Evolutionary conservation across 2,329 filamentous ascomycete species (phyloP), one percentile per base, ranked within the genome.

Genomic region (Leptographium radiaticola): DNA sequence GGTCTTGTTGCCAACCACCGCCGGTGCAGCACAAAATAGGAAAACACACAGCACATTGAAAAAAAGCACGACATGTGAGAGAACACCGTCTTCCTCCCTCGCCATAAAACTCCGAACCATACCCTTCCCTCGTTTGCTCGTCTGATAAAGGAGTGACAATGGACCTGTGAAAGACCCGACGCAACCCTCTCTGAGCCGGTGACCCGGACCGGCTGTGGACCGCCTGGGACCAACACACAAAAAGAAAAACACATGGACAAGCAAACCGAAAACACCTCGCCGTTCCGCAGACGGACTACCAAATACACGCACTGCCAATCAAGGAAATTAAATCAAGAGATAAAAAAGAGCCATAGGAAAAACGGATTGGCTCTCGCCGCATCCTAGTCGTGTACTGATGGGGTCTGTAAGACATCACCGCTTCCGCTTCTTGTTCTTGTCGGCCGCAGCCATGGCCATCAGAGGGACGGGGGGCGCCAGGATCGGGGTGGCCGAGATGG

Each of bases 361-460:
- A 20, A 20, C 18, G 9, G 7, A 9, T 4, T 20, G n/a, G 40
- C 2, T 40, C 38, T 40, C 38, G 38, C 15, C 31, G 18, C 30
- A 25, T 31, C 43, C 15, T 25, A 20, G 18, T 12, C 20, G 15
- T 45, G 20, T 45, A 13, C 9, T 30, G 15, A 33, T 34, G 44
- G 25, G 30, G 10, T 25, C 25, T 16, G 30, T 8, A 25, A 30
- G 12, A n/a, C 4, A 42, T 56, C 43, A 81, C 69, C 79, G 71
- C 71, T 81, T 82, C 56, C 79, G 75, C 70, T 81, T 82, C 71
- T 81, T 82, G 61, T 70, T 74, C 65, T 81, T 81, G 62, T 81
- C 78, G 12, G 61, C 57, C 25, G 58, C 49, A 13, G 55, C 52
- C 44, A 56, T 44, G 45, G 58, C 53, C 57, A 60, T 56, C 8